Base-by-base conservation (phyloP, 768 basidiomycete genomes). In the Lanmaoa rubissima region DNA sequence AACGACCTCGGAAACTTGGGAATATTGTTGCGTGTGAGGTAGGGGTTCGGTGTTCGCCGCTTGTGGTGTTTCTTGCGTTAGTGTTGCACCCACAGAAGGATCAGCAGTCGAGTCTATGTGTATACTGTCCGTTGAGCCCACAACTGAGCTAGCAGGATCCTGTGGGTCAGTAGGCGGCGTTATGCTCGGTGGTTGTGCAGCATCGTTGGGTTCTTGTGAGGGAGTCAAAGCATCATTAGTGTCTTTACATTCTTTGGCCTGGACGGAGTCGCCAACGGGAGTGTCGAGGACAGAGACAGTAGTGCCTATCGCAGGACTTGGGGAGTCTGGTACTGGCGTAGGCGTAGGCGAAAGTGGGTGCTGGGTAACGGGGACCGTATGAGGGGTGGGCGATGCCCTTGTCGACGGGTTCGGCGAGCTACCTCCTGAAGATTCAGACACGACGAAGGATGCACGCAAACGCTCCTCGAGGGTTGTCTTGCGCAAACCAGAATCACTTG, bases 401-500 rank as follows among this genome's bases (percentile, higher is more conserved):
- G 74, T 64, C 19, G 83, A 78, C 9, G 69, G 65, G 41, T 58
- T 57, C 6, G 82, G 76, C 0, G 83, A 76, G 24, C 72, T 74
- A 19, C 71, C 57, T 54, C 69, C 74, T 10, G 82, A 81, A 13
- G 78, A 74, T 19, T 90, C 88, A 19, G 79, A 82, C 50, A 79
- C 77, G 21, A 79, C 78, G 61, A 85, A 80, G 28, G 75, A 81
- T 41, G 88, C 85, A 44, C 86, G 81, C n/a, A 92, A 75, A 44
- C 91, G 78, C 55, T 92, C 90, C 71, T 92, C 91, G 2, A 92
- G 75, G 24, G 80, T 87, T 9, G 80, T 76, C 66, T 88, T 87
- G 45, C 77, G 72, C 48, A 68, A 51, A 17, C 68, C 67, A 31
- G 63, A 48, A 26, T 73, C 69, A 41, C 39, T 24, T 10, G 51